Evolutionary conservation across 2,329 filamentous ascomycete genomes (phyloP).

Genomic region (Podosphaera fusca): DNA sequence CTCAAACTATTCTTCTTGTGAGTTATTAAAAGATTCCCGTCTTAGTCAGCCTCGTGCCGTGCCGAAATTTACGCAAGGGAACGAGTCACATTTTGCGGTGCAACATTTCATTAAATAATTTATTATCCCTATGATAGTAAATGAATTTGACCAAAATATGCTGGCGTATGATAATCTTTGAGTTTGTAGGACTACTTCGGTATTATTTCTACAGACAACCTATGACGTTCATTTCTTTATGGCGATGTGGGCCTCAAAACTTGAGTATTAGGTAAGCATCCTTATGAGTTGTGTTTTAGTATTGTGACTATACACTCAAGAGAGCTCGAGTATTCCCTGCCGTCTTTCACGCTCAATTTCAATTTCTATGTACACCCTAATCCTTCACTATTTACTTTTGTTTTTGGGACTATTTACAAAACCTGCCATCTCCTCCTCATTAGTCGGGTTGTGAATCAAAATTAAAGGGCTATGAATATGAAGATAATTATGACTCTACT

Average conservation of each 20-base stretch:
- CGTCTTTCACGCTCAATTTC: background rate
- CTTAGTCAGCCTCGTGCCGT: background rate
- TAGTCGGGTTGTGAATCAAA: background rate
- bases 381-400: background rate
- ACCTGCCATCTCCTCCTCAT: background rate
- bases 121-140: background rate
- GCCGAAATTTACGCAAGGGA: background rate
- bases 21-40: background rate
- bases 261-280: background rate
- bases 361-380: background rate
- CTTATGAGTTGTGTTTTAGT: background rate
- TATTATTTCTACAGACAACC: background rate
- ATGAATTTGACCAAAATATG: background rate
- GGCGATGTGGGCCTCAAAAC: background rate
- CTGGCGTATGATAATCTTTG: background rate
- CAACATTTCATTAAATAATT: background rate
- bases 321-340: background rate
- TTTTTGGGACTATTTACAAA: background rate
- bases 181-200: background rate
- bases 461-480: background rate
- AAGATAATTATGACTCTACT: background rate
- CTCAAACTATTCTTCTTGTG: background rate
- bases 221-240: background rate
- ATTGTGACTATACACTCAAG: background rate
- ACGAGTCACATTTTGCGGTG: background rate